Conservation (phyloP, 23 red algal genomes). For the Gracilaria vermiculophylla region DNA sequence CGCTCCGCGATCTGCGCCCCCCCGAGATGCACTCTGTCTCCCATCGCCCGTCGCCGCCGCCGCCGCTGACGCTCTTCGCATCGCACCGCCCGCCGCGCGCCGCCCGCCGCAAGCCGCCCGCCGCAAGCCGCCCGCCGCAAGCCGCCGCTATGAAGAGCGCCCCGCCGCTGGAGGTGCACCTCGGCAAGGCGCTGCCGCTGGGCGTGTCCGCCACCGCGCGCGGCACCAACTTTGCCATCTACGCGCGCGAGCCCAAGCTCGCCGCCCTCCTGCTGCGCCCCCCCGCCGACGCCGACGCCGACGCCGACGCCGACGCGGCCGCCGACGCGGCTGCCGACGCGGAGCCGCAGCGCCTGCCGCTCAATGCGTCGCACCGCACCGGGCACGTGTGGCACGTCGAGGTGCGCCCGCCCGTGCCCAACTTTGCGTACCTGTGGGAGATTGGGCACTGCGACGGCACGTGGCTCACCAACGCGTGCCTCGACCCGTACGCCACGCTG, state of each 20-base stretch:
- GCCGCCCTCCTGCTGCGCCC: slow-evolving; percentile 59
- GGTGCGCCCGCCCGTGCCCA: slow-evolving; percentile 28
- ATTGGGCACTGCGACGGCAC: slow-evolving; percentile 51
- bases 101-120: neutral
- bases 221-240: slow-evolving; percentile 94
- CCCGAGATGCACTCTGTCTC: no score
- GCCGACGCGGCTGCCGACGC: no score
- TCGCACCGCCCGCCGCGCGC: neutral
- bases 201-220: slow-evolving; percentile 61
- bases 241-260: slow-evolving; percentile 59
- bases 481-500: slow-evolving; percentile 85
- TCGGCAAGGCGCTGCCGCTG: slow-evolving; percentile 62
- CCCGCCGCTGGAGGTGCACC: neutral
- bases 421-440: slow-evolving; percentile 68
- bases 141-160: neutral
- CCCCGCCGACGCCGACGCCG: neutral
- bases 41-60: no score
- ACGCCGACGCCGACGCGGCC: no score
- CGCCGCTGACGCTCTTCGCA: no score
- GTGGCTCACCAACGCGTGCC: slow-evolving; percentile 75
- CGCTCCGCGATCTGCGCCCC: no score
- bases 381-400: slow-evolving; percentile 84
- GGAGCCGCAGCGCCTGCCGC: slow-evolving; percentile 17
- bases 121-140: neutral
- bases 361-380: slow-evolving; percentile 45